Conservation (phyloP, 768 basidiomycete species). For the Sporobolomyces roseus region DNA sequence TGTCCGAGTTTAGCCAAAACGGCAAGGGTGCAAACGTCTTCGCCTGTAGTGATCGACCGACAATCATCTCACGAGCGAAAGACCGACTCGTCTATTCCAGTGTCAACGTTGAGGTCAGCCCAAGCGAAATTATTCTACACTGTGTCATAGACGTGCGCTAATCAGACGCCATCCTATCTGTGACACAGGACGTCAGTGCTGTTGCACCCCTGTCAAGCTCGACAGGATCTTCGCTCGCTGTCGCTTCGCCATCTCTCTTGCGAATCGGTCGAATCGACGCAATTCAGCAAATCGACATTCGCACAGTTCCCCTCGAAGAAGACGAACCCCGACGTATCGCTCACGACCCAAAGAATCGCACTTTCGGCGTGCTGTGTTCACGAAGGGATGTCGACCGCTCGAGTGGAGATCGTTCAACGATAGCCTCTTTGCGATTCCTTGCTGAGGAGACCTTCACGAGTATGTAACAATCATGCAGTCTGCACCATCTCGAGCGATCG, state of each 20-base stretch:
- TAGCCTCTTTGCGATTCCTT: conserved; percentile 63
- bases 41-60: conserved; percentile 67
- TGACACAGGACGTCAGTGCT: conserved; percentile 58
- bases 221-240: conserved; percentile 49
- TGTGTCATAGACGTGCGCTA: neutral
- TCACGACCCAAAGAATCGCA: conserved; percentile 57
- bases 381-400: conserved; percentile 58
- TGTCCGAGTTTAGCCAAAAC: conserved; percentile 54
- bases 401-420: conserved; percentile 55
- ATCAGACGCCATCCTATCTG: neutral
- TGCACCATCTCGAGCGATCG: neutral
- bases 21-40: conserved; percentile 53
- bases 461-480: conserved; percentile 51
- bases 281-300: conserved; percentile 74
- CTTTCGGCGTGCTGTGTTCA: conserved; percentile 65
- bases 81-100: conserved; percentile 63
- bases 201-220: conserved; percentile 51
- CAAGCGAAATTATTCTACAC: too few relatives aligned
- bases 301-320: conserved; percentile 65
- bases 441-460: conserved; percentile 64
- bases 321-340: conserved; percentile 68
- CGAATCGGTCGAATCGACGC: conserved; percentile 65
- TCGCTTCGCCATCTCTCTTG: conserved; percentile 55
- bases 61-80: conserved; percentile 65
- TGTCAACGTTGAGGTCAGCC: conserved; percentile 62